Base-by-base conservation (phyloP, 208 protist genomes). In the Leishmania aethiopica region DNA sequence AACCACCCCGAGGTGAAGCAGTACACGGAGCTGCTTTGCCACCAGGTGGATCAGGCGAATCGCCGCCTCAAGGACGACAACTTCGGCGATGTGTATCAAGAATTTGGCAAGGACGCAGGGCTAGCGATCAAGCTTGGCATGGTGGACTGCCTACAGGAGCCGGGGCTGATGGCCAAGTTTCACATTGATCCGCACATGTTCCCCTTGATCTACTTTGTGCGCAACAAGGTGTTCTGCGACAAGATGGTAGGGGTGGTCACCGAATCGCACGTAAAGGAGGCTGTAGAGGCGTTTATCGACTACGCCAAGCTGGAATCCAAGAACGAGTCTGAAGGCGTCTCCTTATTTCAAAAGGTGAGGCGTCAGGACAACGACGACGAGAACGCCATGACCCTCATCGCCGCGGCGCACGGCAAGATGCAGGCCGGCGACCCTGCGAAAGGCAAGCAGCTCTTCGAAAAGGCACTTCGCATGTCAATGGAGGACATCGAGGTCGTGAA, bases 221-320 rank as follows among this genome's bases (percentile, higher is more conserved):
- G 86, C n/a, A 90, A 93, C 45, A 89, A 89, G 45, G 57, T 89
- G 42, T 91, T 88, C 51, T 88, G 82, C 32, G 94, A 97, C 83
- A 94, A 92, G 70, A 87, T 97, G 69, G 80, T 85, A 13, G 94
- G 94, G 45, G 93, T 97, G 72, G 94, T 97, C 15, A 67, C 86
- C 13, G 94, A 97, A 83, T 87, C 92, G 4, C 94, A 97, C 77
- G 89, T 96, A 5, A 96, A 95, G 82, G 94, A 97, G 77, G 89
- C 93, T 0, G 88, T 97, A 76, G 94, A 96, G 76, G 93, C 94
- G 2, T 97, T 97, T 81, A 90, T 97, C 45, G 93, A 95, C 42
- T 96, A 94, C 77, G 89, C 89, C 45, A 87, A 86, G 53, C 64
- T 89, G 71, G 88, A 96, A 80, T 84, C 87, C 6, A 90, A 92